phyloP scores from a whole-genome alignment of 371 early-diverging fungal genomes.

The Mucor circinelloides region DNA sequence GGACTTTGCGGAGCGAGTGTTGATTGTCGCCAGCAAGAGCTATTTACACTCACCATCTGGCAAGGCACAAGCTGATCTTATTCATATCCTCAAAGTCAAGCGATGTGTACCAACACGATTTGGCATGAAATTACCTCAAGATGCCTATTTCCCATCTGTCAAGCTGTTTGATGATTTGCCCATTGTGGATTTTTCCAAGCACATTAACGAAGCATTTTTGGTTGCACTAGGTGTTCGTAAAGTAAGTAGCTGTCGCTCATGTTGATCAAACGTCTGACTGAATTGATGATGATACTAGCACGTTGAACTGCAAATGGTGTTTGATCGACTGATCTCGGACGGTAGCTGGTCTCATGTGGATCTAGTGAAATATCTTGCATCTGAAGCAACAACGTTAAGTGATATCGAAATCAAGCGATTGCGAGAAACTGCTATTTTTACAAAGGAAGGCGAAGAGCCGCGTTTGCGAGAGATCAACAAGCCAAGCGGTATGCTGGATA shows the following conservation, averaged over 20 bases:
- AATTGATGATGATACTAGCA: too few relatives aligned
- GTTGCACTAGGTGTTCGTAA: conserved; percentile 81
- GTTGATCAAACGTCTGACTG: too few relatives aligned
- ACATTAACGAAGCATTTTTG: conserved; percentile 64
- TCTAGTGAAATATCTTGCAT: conserved; percentile 80
- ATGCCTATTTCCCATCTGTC: conserved; percentile 80
- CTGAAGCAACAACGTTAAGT: conserved; percentile 67
- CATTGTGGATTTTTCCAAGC: conserved; percentile 56
- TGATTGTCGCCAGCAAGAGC: conserved; percentile 59
- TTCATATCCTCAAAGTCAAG: conserved; percentile 46
- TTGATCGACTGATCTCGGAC: conserved; percentile 78
- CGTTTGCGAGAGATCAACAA: conserved; percentile 19
- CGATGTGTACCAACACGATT: conserved; percentile 74
- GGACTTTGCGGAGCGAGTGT: conserved; percentile 67
- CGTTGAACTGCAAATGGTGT: conserved; percentile 85
- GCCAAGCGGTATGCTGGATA: conserved; percentile 14
- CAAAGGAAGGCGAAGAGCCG: conserved; percentile 51
- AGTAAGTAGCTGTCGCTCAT: too few relatives aligned
- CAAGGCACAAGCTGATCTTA: conserved; percentile 48
- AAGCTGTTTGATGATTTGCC: conserved; percentile 87
- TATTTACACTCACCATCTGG: conserved; percentile 47
- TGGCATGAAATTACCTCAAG: conserved; percentile 70
- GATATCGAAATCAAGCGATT: conserved; percentile 66
- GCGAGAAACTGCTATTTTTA: conserved; percentile 72
- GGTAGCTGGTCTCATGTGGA: conserved; percentile 90